Evolutionary conservation across 2,329 filamentous ascomycete genomes (phyloP).

Genomic region (Plectosphaerella cucumerina): DNA sequence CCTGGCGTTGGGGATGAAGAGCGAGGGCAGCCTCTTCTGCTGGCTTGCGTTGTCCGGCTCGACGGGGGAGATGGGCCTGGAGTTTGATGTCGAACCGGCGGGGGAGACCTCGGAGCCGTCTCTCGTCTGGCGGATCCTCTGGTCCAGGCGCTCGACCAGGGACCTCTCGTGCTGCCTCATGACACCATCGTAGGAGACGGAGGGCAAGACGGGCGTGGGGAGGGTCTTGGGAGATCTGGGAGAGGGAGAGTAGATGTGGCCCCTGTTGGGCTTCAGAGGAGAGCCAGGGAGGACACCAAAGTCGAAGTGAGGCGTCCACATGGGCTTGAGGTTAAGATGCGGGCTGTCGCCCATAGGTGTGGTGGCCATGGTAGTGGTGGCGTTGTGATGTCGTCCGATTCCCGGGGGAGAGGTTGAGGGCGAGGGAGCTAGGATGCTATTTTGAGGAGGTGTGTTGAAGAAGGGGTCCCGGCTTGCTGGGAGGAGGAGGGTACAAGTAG

Average conservation of each 20-base stretch:
- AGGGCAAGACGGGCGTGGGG: conserved; percentile 28
- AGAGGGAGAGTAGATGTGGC: conserved; percentile 19
- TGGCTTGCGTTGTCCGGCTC: conserved; percentile 1
- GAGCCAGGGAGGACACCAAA: conserved; percentile 15
- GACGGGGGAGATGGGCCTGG: conserved; percentile 10
- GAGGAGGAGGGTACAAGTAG: not conserved
- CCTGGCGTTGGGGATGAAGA: conserved; percentile 5
- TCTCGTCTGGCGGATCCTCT: conserved; percentile 15
- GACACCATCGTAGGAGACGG: conserved; percentile 21
- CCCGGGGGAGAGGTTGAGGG: not conserved
- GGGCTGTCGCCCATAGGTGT: conserved; percentile 7
- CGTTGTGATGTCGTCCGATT: not conserved
- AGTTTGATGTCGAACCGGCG: conserved; percentile 5
- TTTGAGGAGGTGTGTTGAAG: not conserved
- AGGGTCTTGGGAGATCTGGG: conserved; percentile 21
- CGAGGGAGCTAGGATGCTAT: not conserved
- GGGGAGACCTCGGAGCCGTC: conserved; percentile 9
- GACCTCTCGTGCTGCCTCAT: conserved; percentile 31
- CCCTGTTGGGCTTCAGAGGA: conserved; percentile 9
- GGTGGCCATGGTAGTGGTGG: conserved; percentile 9
- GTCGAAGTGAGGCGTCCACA: conserved; percentile 27
- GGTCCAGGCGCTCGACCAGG: conserved; percentile 28
- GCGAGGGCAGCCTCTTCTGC: conserved; percentile 2
- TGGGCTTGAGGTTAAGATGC: conserved; percentile 19
- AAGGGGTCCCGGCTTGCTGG: not conserved